Percentiles rank a stretch among this genome's conserved stretches.
Evolutionary conservation across 192 early-diverging fungal genomes (phyloP).

Genomic region (Coemansia sp.): DNA sequence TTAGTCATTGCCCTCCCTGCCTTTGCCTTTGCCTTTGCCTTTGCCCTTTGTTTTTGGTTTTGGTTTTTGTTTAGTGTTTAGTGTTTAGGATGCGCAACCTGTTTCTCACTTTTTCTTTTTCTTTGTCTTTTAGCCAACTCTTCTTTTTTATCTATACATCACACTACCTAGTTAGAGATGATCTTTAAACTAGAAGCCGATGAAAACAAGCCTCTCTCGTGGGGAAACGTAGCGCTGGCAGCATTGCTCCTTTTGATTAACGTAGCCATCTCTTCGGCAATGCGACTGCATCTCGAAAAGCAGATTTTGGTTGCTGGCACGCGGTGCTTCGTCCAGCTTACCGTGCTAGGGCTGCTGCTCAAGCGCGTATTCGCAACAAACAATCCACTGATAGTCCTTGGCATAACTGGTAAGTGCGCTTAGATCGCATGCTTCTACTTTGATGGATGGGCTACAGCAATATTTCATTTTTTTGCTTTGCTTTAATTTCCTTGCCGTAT

Average conservation of each 20-base stretch:
- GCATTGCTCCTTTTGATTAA: conserved; percentile 34
- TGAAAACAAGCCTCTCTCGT: conserved; percentile 21
- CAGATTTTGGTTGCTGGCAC: conserved; percentile 65
- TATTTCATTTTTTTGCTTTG: too few relatives aligned
- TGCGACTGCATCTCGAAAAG: conserved; percentile 31
- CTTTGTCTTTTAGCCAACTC: neutral
- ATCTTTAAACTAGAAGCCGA: neutral
- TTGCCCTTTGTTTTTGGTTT: too few relatives aligned
- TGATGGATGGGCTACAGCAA: too few relatives aligned
- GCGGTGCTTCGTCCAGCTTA: conserved; percentile 77
- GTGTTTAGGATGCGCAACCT: too few relatives aligned
- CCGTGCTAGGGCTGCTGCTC: conserved; percentile 68
- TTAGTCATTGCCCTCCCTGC: too few relatives aligned
- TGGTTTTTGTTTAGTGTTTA: too few relatives aligned
- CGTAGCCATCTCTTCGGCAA: conserved; percentile 23
- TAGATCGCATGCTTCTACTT: neutral
- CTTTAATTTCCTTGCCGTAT: too few relatives aligned
- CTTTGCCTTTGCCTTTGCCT: too few relatives aligned
- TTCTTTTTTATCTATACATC: too few relatives aligned
- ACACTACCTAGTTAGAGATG: too few relatives aligned
- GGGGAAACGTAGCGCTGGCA: conserved; percentile 44
- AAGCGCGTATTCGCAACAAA: conserved; percentile 64
- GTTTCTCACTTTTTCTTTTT: too few relatives aligned
- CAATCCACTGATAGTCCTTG: conserved; percentile 56
- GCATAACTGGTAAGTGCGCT: conserved; percentile 50